Evolutionary conservation across 306 rosid species (phyloP).

Genomic region (Quercus glauca): DNA sequence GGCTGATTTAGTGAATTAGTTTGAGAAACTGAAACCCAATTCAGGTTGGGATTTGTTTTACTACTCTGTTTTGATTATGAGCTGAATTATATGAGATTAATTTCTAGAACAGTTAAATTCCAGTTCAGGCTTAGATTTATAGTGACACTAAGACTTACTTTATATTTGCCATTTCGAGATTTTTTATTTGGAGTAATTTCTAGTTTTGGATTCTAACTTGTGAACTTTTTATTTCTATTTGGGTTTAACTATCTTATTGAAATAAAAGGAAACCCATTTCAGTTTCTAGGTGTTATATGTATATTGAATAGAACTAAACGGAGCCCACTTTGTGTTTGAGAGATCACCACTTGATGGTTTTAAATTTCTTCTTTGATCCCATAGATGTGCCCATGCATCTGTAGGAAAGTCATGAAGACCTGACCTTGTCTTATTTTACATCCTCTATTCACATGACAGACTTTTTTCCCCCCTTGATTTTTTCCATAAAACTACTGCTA

Average conservation of each 20-base stretch:
- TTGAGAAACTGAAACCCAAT: constrained; percentile 2
- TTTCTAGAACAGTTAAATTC: neutral
- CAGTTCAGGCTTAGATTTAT: neutral
- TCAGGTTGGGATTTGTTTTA: constrained; percentile 10
- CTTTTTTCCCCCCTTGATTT: neutral
- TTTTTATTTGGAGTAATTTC: neutral
- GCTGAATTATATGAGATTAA: constrained; percentile 6
- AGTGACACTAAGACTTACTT: neutral
- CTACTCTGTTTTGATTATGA: neutral
- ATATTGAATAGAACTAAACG: neutral
- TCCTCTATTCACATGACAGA: neutral
- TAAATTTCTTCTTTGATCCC: neutral
- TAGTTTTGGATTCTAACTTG: neutral
- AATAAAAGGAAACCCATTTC: neutral
- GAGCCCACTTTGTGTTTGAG: neutral
- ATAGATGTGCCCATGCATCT: neutral
- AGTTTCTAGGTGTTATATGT: neutral
- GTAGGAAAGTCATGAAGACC: neutral
- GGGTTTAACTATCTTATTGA: neutral
- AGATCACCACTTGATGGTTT: neutral
- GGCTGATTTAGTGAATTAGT: neutral
- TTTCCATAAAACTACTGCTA: neutral
- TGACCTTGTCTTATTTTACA: neutral
- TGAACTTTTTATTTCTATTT: neutral
- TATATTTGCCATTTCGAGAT: neutral